Percentiles rank a stretch among this genome's conserved stretches.
Evolutionary conservation across 2,329 filamentous ascomycete species (phyloP).

Genomic region (Talaromyces pinophilus): DNA sequence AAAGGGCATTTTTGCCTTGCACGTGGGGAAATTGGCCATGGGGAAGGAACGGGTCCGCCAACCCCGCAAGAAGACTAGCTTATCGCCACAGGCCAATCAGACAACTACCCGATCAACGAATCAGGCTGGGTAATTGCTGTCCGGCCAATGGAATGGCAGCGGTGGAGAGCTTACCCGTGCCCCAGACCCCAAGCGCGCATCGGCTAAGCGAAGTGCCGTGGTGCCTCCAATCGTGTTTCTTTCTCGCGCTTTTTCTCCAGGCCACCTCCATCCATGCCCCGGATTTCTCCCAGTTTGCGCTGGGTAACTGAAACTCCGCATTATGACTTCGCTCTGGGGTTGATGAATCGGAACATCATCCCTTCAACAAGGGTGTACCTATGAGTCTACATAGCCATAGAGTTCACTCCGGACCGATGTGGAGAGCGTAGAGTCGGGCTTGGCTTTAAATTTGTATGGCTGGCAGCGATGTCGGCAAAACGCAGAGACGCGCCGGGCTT

Average conservation of each 20-base stretch:
- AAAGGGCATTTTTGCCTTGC: not conserved
- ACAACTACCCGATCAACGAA: not conserved
- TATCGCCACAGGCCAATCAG: not conserved
- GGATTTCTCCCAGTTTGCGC: not conserved
- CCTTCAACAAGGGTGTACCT: too few relatives aligned
- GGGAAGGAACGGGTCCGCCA: not conserved
- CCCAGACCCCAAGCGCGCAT: not conserved
- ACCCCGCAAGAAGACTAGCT: not conserved
- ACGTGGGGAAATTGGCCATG: not conserved
- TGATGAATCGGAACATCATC: not conserved
- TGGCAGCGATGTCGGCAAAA: conserved; percentile 3
- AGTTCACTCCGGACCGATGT: not conserved
- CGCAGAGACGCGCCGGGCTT: not conserved
- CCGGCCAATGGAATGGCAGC: not conserved
- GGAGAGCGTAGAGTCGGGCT: not conserved
- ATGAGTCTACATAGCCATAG: not conserved
- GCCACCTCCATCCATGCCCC: not conserved
- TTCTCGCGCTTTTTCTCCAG: not conserved
- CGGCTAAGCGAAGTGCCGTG: not conserved
- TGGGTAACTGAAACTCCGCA: not conserved
- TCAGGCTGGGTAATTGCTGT: not conserved
- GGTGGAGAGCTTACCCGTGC: not conserved
- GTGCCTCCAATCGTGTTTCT: not conserved
- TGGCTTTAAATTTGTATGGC: not conserved
- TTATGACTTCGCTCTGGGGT: not conserved